Evolutionary conservation across 1,284 basidiomycete species (phyloP).

Genomic region (Xerocomus amazonicus): DNA sequence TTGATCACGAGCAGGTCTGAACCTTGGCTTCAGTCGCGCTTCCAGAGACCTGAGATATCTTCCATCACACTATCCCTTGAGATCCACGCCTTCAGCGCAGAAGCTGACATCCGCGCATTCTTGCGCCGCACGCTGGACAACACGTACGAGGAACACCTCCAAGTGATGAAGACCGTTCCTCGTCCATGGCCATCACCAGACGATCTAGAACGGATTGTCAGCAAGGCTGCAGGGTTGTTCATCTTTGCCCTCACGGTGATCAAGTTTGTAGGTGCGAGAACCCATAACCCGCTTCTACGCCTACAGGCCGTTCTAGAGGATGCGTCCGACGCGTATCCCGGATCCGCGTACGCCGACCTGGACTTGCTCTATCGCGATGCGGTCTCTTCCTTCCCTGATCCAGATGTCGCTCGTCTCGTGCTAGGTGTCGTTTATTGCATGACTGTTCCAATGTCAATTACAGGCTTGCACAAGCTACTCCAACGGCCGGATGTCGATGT

Average conservation of each 20-base stretch:
- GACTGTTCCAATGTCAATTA: conserved; percentile 15
- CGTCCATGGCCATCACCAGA: conserved; percentile 24
- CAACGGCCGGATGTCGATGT: conserved; percentile 16
- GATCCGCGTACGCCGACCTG: conserved; percentile 21
- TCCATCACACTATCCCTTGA: conserved; percentile 12
- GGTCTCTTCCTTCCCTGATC: conserved; percentile 17
- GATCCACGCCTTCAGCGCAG: conserved; percentile 16
- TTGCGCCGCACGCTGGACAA: conserved; percentile 11
- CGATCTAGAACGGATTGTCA: conserved; percentile 19
- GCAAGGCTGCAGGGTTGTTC: conserved; percentile 27
- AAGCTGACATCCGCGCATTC: conserved; percentile 21
- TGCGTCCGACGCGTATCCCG: not conserved
- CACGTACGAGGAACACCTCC: conserved; percentile 14
- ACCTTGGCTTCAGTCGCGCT: conserved; percentile 14
- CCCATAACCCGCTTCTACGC: conserved; percentile 12
- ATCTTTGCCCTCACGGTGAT: conserved; percentile 24
- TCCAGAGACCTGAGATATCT: conserved; percentile 8
- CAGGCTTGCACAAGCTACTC: conserved; percentile 16
- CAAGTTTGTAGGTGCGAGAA: conserved; percentile 18
- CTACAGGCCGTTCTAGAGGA: conserved; percentile 19
- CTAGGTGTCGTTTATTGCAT: conserved; percentile 21
- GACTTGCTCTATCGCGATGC: conserved; percentile 23
- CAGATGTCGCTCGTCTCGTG: conserved; percentile 15
- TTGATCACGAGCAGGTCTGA: conserved; percentile 21
- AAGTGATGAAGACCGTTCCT: conserved; percentile 17